These are phyloP conservation scores for Penicillium arizonense DNA, from an alignment of 495 filamentous ascomycete species.

Conservation along the genomic window DNA sequence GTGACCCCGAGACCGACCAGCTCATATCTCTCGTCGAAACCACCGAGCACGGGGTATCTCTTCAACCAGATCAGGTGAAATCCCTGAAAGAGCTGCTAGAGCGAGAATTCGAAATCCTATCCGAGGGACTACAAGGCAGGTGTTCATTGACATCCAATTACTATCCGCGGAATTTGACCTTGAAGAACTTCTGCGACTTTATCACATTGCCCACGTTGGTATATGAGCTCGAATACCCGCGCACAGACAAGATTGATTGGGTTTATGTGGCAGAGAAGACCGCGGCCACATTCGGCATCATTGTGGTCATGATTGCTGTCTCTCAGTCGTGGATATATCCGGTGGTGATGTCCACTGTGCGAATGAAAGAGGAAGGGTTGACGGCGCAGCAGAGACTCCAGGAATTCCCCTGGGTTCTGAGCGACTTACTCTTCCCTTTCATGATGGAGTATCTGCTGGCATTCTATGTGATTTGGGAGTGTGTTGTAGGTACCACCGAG, in stretches of 20 bases:
- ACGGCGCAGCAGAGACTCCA: slow-evolving; percentile 56
- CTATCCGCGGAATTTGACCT: slow-evolving; percentile 68
- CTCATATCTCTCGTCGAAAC: slow-evolving; percentile 53
- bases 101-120: slow-evolving; percentile 60
- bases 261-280: slow-evolving; percentile 68
- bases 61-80: slow-evolving; percentile 57
- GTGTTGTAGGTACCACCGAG: slow-evolving; percentile 39
- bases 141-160: slow-evolving; percentile 29
- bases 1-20: slow-evolving; percentile 29
- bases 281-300: slow-evolving; percentile 63
- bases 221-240: slow-evolving; percentile 75
- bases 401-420: slow-evolving; percentile 67
- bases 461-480: slow-evolving; percentile 76
- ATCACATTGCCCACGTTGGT: slow-evolving; percentile 70
- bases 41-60: slow-evolving; percentile 53
- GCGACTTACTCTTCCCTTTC: slow-evolving; percentile 70
- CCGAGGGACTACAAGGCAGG: slow-evolving; percentile 62
- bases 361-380: slow-evolving; percentile 62
- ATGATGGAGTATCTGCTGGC: slow-evolving; percentile 68
- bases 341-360: slow-evolving; percentile 61
- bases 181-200: slow-evolving; percentile 66
- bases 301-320: slow-evolving; percentile 44
- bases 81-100: slow-evolving; percentile 58
- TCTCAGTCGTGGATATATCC: slow-evolving; percentile 58
- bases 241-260: slow-evolving; percentile 67